Base-by-base conservation (phyloP, 805 yeast genomes). In the Wickerhamiella nectarea region DNA sequence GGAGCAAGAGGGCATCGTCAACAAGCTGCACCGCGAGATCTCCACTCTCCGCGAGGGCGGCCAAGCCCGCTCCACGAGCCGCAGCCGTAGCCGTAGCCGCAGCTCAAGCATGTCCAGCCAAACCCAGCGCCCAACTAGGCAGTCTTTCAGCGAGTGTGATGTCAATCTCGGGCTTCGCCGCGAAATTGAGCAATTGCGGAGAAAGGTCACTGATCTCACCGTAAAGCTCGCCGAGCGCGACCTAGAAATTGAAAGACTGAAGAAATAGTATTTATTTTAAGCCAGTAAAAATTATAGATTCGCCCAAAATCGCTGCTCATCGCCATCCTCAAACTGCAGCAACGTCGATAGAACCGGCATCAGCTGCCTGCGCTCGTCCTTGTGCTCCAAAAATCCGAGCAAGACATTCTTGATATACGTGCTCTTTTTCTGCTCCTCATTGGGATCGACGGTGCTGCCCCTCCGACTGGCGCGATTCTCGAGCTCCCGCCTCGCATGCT, bases 341-440 rank as follows among this genome's bases (percentile, higher is more conserved):
- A 89, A 61, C 50, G 83, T 76, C 39, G 87, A 73, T 19, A 89
- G 66, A 6, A 91, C 97, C 0, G 97, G 96, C 25, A 91, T 64
- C 35, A 89, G 68, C 58, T 78, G 84, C 22, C 70, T 75, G 47
- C 97, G 70, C 61, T 87, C 96, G n/a, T 89, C 98, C 55, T 73
- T 81, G 57, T 83, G 95, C 56, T 87, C 95, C 44, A 91, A 62
- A 58, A 81, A 91, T 2, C 96, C 96, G 2, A 89, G 64, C n/a
- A 89, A 61, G 2, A 89, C 95, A 57, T 91, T 91, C 59, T 82
- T 83, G 41, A 86, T 69, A 57, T 89, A 89, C 10, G 93, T 83
- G 17, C 79, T 68, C 52, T 75, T 80, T n/a, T 38, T 28, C 7
- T 26, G 34, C 38, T 67, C 69, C 14, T 57, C 57, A 19, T 55